phyloP scores from a whole-genome alignment of 768 basidiomycete species.

The Cystofilobasidium capitatum region DNA sequence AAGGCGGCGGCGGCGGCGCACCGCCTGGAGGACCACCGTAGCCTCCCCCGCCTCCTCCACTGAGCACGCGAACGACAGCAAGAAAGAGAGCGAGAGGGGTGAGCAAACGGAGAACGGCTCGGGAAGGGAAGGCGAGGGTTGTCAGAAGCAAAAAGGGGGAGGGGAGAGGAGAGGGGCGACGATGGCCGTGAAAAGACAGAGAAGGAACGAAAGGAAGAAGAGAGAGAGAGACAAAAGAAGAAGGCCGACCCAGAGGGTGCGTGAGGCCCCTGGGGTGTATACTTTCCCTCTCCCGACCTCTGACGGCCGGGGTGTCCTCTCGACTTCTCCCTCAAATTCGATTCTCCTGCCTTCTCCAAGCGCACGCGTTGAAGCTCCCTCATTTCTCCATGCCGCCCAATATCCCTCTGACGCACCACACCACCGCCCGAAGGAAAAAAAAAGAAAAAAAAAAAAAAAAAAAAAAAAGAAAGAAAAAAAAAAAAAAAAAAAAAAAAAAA shows the following conservation, averaged over 20 bases:
- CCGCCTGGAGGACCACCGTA: slow-evolving; percentile 9
- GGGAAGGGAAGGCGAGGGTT: not conserved
- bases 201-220: not conserved
- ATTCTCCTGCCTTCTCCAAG: not conserved
- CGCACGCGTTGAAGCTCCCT: not conserved
- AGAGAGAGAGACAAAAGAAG: not conserved
- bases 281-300: not conserved
- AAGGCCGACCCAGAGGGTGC: slow-evolving; percentile 8
- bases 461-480: not conserved
- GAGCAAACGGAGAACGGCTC: not conserved
- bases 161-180: not conserved
- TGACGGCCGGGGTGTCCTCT: too few relatives aligned
- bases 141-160: not conserved
- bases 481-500: too few relatives aligned
- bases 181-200: not conserved
- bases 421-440: too few relatives aligned
- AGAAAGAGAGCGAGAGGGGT: not conserved
- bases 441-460: not conserved
- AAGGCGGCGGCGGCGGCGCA: not conserved
- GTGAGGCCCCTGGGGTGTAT: slow-evolving; percentile 22
- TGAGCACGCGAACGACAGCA: not conserved
- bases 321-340: not conserved
- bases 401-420: too few relatives aligned
- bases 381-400: too few relatives aligned
- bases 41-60: slow-evolving; percentile 18